A percentile compares a stretch with the other conserved stretches of the same genome.
phyloP scores from a whole-genome alignment of 192 early-diverging fungal species.

The Backusella morwellensis region DNA sequence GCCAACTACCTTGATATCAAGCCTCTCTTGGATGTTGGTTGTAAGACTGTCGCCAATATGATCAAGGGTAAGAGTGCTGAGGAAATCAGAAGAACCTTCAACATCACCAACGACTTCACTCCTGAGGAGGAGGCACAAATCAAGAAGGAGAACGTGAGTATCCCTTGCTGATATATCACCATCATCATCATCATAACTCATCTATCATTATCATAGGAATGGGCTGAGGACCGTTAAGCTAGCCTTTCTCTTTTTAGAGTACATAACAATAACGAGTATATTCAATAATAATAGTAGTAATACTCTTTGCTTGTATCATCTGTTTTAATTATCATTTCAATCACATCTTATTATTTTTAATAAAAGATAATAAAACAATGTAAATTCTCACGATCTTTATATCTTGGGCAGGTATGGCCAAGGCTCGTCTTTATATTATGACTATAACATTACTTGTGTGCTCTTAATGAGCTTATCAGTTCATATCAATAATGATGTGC shows the following conservation, averaged over 20 bases:
- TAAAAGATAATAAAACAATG: no score
- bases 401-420: no score
- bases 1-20: constrained; percentile 96
- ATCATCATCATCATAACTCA: constrained; percentile 1
- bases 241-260: neutral
- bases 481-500: neutral
- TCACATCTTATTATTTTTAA: neutral
- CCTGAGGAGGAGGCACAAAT: constrained; percentile 96
- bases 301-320: neutral
- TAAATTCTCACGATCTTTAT: neutral
- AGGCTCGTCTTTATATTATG: no score
- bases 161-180: constrained; percentile 2
- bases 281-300: neutral
- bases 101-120: constrained; percentile 95
- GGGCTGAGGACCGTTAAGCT: constrained; percentile 42
- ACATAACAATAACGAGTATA: neutral
- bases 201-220: constrained; percentile 32
- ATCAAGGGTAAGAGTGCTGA: constrained; percentile 93
- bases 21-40: constrained; percentile 92
- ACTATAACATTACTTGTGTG: no score
- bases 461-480: no score
- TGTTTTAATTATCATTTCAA: neutral
- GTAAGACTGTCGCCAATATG: constrained; percentile 98
- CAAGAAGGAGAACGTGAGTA: constrained; percentile 65
- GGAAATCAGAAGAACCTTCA: constrained; percentile 94